These are phyloP conservation scores for Diutina siamensis DNA, from an alignment of 1,139 yeast genomes.

Conservation along the genomic window DNA sequence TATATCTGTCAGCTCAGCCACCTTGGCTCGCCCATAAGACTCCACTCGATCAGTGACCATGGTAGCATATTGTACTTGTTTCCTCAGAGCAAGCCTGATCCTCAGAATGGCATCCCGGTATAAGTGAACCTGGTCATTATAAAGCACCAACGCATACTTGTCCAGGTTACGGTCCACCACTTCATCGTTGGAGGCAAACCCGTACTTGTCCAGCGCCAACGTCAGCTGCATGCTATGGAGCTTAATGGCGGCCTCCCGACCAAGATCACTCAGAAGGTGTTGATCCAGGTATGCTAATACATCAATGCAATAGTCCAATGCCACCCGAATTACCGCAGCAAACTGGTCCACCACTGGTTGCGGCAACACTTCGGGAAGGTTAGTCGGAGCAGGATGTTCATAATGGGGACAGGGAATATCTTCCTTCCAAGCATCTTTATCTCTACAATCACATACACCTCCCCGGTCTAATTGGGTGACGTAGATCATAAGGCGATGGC, in stretches of 20 bases:
- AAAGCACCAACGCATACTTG: slow-evolving; percentile 47
- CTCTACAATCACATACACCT: slow-evolving; percentile 70
- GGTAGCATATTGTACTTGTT: slow-evolving; percentile 54
- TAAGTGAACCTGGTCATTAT: slow-evolving; percentile 75
- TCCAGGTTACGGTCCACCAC: slow-evolving; percentile 20
- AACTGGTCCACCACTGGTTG: slow-evolving; percentile 23
- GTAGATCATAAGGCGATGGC: slow-evolving; percentile 64
- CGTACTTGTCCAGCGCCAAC: slow-evolving; percentile 23
- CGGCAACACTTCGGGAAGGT: slow-evolving; percentile 24
- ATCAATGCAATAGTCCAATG: slow-evolving; percentile 69
- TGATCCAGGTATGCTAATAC: slow-evolving; percentile 26
- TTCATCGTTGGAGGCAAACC: slow-evolving; percentile 23
- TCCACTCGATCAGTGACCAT: slow-evolving; percentile 66
- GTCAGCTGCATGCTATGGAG: slow-evolving; percentile 8
- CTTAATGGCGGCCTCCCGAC: background rate
- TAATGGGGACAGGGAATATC: slow-evolving; percentile 21
- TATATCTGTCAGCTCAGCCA: slow-evolving; percentile 44
- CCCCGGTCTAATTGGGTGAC: slow-evolving; percentile 76
- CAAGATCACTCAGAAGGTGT: background rate
- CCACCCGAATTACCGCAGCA: slow-evolving; percentile 35
- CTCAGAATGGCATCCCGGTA: slow-evolving; percentile 63
- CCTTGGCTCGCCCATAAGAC: slow-evolving; percentile 56
- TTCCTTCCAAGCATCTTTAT: slow-evolving; percentile 46
- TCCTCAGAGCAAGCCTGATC: slow-evolving; percentile 52
- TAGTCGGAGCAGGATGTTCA: slow-evolving; percentile 9